Evolutionary conservation across 257 asterid species (phyloP).

Genomic region (Handroanthus guayacan): DNA sequence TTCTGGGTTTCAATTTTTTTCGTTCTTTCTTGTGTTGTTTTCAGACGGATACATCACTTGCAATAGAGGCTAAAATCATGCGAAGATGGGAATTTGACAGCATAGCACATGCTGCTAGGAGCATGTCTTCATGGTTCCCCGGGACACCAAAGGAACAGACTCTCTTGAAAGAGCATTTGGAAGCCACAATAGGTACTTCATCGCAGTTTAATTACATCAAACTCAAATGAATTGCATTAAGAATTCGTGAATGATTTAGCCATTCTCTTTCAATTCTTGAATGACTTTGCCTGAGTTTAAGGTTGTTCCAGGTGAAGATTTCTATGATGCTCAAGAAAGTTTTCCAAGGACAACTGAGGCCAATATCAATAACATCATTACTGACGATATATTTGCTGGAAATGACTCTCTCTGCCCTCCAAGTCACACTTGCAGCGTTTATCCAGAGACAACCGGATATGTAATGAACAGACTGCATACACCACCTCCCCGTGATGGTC

Average conservation of each 20-base stretch:
- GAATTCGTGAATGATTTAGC: no score
- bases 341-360: conserved; percentile 36
- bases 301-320: conserved; percentile 61
- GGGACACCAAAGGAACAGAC: conserved; percentile 62
- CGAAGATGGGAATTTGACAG: conserved; percentile 87
- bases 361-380: conserved; percentile 33
- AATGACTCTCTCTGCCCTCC: conserved; percentile 42
- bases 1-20: conserved; percentile 4
- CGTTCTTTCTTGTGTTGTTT: conserved; percentile 1
- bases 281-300: conserved; percentile 25
- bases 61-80: conserved; percentile 74
- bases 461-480: conserved; percentile 42
- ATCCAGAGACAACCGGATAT: conserved; percentile 34
- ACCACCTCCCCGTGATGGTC: conserved; percentile 49
- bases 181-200: conserved; percentile 56
- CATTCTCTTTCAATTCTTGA: background rate
- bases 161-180: conserved; percentile 65
- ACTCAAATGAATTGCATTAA: no score
- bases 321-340: conserved; percentile 65
- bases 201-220: background rate
- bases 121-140: conserved; percentile 66
- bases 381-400: conserved; percentile 32
- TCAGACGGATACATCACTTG: conserved; percentile 89
- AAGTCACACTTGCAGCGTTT: conserved; percentile 35
- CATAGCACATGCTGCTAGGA: conserved; percentile 64